Percentiles rank a stretch among this genome's conserved stretches.
Conservation (phyloP, 768 basidiomycete genomes). For the Podaxis pistillaris region DNA sequence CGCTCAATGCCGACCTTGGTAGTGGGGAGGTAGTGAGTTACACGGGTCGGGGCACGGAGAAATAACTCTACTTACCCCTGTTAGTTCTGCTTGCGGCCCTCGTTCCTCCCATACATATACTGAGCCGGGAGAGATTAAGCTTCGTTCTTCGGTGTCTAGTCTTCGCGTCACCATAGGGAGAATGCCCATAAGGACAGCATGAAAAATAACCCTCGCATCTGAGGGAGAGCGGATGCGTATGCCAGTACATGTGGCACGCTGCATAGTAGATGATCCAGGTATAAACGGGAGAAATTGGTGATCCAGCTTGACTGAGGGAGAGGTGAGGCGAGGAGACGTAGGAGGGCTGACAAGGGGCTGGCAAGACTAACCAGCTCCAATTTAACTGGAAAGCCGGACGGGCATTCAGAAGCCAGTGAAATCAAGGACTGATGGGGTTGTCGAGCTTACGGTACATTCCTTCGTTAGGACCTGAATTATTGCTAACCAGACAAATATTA, state of each 20-base stretch:
- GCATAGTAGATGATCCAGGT: constrained; percentile 31
- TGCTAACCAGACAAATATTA: constrained; percentile 34
- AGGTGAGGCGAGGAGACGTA: constrained; percentile 17
- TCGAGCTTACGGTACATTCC: constrained; percentile 36
- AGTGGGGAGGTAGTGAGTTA: constrained; percentile 9
- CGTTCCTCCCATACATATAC: constrained; percentile 89
- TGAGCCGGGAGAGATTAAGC: constrained; percentile 67
- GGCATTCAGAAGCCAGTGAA: constrained; percentile 30
- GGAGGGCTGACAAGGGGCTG: constrained; percentile 24
- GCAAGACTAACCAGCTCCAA: constrained; percentile 19
- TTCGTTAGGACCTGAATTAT: constrained; percentile 30
- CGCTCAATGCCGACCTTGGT: constrained; percentile 73
- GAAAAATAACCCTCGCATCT: constrained; percentile 64
- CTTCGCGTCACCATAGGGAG: constrained; percentile 79
- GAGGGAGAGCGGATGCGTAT: constrained; percentile 50
- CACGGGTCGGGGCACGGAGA: background rate
- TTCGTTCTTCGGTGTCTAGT: constrained; percentile 73
- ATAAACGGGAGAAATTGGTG: constrained; percentile 12
- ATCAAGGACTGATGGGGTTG: constrained; percentile 40
- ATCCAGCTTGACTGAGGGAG: constrained; percentile 14
- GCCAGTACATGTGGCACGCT: constrained; percentile 50
- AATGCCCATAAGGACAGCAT: constrained; percentile 64
- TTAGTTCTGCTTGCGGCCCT: constrained; percentile 66
- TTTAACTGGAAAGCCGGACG: constrained; percentile 35
- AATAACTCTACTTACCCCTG: constrained; percentile 50